Evolutionary conservation across 2,329 filamentous ascomycete species (phyloP).

Genomic region (Gnomoniopsis sp.): DNA sequence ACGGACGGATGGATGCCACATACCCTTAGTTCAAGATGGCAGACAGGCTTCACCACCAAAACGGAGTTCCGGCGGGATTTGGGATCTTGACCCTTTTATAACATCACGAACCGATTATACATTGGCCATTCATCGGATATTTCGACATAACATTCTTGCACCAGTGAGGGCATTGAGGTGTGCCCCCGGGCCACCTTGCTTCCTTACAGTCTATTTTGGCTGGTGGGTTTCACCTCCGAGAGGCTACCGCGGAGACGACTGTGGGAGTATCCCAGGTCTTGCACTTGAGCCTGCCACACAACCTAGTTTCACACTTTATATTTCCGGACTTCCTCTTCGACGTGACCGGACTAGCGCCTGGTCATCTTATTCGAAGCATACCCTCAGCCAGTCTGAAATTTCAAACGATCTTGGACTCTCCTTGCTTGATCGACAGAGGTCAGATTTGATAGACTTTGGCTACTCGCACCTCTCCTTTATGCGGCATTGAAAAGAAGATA

Average conservation of each 20-base stretch:
- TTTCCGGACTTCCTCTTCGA: neutral
- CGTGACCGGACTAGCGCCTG: neutral
- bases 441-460: constrained; percentile 8
- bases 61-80: constrained; percentile 16
- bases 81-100: constrained; percentile 12
- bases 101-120: constrained; percentile 13
- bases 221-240: neutral
- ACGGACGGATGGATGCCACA: constrained; percentile 15
- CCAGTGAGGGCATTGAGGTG: neutral
- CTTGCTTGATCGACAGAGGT: constrained; percentile 4
- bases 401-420: neutral
- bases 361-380: neutral
- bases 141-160: constrained; percentile 10
- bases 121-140: constrained; percentile 11
- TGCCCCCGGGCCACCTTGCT: neutral
- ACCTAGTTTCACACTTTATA: neutral
- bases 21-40: constrained; percentile 13
- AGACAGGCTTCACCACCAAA: constrained; percentile 11
- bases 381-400: neutral
- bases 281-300: neutral
- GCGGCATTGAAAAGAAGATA: neutral
- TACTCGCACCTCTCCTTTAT: neutral
- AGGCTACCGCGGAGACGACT: neutral
- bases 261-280: neutral
- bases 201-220: neutral